Percentiles rank a stretch among this genome's conserved stretches.
These are phyloP conservation scores for Eucalyptus erythrocorys DNA, from an alignment of 345 rosid genomes.

Conservation along the genomic window DNA sequence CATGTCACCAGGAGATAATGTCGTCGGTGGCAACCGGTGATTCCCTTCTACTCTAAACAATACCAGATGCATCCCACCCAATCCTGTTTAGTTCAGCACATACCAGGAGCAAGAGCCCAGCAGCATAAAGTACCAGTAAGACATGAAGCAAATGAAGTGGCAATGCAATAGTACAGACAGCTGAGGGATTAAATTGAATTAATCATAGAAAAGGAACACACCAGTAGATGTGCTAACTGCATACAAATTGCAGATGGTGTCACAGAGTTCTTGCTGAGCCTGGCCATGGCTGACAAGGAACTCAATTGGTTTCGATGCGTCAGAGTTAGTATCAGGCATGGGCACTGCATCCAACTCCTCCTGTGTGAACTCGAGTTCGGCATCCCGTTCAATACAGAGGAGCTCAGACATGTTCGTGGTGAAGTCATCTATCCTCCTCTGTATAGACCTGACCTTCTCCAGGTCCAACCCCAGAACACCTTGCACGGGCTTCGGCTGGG, in stretches of 20 bases:
- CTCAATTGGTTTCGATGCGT: slow-evolving; percentile 66
- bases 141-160: neutral
- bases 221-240: slow-evolving; percentile 89
- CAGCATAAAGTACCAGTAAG: neutral
- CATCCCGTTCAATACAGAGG: slow-evolving; percentile 84
- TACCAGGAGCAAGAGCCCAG: neutral
- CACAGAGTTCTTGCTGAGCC: slow-evolving; percentile 92
- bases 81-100: slow-evolving; percentile 30
- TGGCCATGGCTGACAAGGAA: slow-evolving; percentile 93
- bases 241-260: slow-evolving; percentile 85
- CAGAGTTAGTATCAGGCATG: slow-evolving; percentile 60
- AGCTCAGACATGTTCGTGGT: slow-evolving; percentile 64
- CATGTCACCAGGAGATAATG: slow-evolving; percentile 97
- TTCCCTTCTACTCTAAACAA: slow-evolving; percentile 75
- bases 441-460: slow-evolving; percentile 66
- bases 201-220: neutral
- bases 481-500: slow-evolving; percentile 51
- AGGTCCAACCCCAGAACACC: slow-evolving; percentile 83
- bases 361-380: slow-evolving; percentile 88
- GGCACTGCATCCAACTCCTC: slow-evolving; percentile 92
- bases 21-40: slow-evolving; percentile 85
- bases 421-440: slow-evolving; percentile 63
- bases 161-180: neutral
- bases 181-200: neutral
- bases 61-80: slow-evolving; percentile 95